Conservation (phyloP, 1,284 basidiomycete species). For the Boletus smithii region DNA sequence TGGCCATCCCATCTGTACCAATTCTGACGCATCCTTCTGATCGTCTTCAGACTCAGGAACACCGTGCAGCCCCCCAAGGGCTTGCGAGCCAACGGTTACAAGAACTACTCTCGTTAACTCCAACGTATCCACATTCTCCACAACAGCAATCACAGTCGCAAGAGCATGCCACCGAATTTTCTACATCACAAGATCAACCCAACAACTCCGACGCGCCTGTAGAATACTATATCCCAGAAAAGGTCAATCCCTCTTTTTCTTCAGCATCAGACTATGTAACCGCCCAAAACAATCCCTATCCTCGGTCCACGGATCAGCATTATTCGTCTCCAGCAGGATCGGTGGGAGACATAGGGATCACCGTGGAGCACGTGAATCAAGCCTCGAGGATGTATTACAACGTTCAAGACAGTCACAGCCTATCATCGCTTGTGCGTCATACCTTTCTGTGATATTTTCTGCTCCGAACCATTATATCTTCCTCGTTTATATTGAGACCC, state of each 20-base stretch:
- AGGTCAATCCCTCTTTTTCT: constrained; percentile 6
- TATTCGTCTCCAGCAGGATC: constrained; percentile 2
- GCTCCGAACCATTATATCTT: no score
- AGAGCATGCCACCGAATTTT: background rate
- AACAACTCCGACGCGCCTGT: background rate
- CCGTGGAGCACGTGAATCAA: constrained; percentile 15
- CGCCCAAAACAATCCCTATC: constrained; percentile 7
- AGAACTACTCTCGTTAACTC: constrained; percentile 23
- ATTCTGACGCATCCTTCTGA: background rate
- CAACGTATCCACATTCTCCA: constrained; percentile 3
- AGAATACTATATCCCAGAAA: constrained; percentile 4
- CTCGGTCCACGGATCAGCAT: constrained; percentile 8
- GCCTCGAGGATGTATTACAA: constrained; percentile 14
- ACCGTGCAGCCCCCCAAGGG: background rate
- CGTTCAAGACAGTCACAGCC: constrained; percentile 15
- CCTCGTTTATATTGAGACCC: background rate
- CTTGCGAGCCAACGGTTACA: constrained; percentile 25
- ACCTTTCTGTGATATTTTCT: background rate
- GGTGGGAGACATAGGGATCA: constrained; percentile 13
- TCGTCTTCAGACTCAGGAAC: constrained; percentile 5
- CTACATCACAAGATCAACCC: constrained; percentile 1
- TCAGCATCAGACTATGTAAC: constrained; percentile 1
- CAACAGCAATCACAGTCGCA: background rate
- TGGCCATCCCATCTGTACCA: no score
- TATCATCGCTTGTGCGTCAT: constrained; percentile 29